Base-by-base conservation (phyloP, 306 rosid species). In the Quercus glauca region DNA sequence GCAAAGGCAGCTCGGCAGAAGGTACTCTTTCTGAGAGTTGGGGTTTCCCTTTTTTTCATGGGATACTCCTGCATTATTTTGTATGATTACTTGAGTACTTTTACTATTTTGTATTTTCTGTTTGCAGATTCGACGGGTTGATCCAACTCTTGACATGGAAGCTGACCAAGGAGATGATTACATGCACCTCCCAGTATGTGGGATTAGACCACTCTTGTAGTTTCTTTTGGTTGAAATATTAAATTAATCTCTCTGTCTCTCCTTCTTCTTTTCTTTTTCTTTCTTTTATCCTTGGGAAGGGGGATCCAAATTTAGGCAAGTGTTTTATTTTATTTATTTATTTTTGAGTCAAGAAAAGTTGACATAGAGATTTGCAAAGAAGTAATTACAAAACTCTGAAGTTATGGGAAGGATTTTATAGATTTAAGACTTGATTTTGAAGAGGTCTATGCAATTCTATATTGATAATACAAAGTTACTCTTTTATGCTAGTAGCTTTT, bases 131-230 rank as follows among this genome's bases (percentile, higher is more conserved):
- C 94, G 88, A 51, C 88, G 82, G 59, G 99, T 95, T 23, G 99
- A 95, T 85, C 99, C 99, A 70, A 91, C 98, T 74, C 89, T 95
- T 79, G 98, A 95, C 85, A 93, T 95, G 98, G 98, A 91, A 87
- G 98, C 99, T 65, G 98, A 93, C 86, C 86, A 74, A 90, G 99
- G 99, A 83, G 99, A 95, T 79, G 99, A 95, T 83, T 95, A 95
- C 83, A 87, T 89, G 65, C 98, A 95, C 86, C 92, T 95, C 83
- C 97, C 96, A 79, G 98, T 95, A 92, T 78, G 97, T 90, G 82
- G 82, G 77, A 80, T 86, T 78, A 65, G 80, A 78, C 74, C 74
- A 52, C 81, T 79, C 70, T 83, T 85, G 49, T 65, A 70, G 49
- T 78, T 76, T 81, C 74, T 61, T 69, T 57, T 85, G 53, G 82